Base-by-base conservation (phyloP, 176 grass and related monocot species). In the Bolboschoenus planiculmis region DNA sequence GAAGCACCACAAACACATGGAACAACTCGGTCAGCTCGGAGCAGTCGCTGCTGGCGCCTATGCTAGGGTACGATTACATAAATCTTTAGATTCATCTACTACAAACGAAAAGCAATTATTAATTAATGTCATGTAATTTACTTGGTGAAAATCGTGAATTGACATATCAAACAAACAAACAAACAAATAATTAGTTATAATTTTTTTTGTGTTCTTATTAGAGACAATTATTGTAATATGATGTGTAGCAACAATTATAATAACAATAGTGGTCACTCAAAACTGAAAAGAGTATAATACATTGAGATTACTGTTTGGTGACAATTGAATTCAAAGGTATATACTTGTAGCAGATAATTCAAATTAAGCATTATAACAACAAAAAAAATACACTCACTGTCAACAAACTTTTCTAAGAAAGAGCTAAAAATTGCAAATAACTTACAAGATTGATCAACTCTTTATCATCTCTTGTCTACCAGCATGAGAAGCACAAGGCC, bases 1-100 rank as follows among this genome's bases (percentile, higher is more conserved):
- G 84, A 89, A 86, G 71, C 84, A 86, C 71, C 88, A 86, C 84
- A 86, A 86, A 59, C 84, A 89, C 84, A 83, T 89, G 88, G 79
- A 83, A 84, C 88, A 89, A 76, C 88, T 89, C 0, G 71, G 48
- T 7, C 79, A 86, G 79, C 79, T 89, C 36, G 84, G 88, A 53
- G 15, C 71, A 4, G 71, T 72, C 29, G 68, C 84, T 10, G 79
- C 84, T 0, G 79, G 84, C 2, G 58, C 88, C 0, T 89, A 86
- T 61, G 84, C 79, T 20, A 10, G 83, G 70, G 85, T 83, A 83
- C 21, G 14, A 24, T 56, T 39, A 46, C 4, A 13, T 44, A 1
- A 71, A 11, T 18, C 5, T 33, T 15, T 34, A 37, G 2, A 53
- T 53, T 53, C 50, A 53, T 53, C 15, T 68, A 21, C 18, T 39